Percentiles rank a stretch among this genome's conserved stretches.
Evolutionary conservation across 192 early-diverging fungal genomes (phyloP).

Genomic region (Coemansia aciculifera): DNA sequence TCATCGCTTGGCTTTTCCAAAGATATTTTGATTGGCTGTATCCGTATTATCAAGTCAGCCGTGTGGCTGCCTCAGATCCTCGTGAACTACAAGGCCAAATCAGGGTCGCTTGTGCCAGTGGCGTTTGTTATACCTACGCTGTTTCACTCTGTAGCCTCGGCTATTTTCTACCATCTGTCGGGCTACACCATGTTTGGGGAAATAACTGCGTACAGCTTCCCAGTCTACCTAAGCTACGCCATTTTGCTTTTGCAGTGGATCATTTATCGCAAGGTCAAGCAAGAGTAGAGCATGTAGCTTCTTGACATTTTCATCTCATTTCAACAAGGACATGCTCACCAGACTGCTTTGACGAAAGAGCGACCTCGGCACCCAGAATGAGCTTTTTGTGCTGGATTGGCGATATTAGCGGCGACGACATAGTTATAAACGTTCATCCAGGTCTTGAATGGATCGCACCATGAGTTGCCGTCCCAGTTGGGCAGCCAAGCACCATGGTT

Average conservation of each 20-base stretch:
- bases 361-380: conserved; percentile 67
- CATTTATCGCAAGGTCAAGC: neutral
- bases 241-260: neutral
- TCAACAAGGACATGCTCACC: conserved; percentile 39
- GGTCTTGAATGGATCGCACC: conserved; percentile 74
- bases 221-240: neutral
- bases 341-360: conserved; percentile 71
- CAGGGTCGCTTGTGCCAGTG: neutral
- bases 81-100: neutral
- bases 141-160: neutral
- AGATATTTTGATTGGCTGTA: neutral
- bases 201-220: neutral
- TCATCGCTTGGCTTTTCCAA: neutral
- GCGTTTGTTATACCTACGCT: neutral
- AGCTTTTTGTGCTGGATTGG: conserved; percentile 54
- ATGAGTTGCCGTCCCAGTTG: conserved; percentile 66
- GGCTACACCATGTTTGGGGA: neutral
- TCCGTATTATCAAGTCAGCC: neutral
- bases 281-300: no score
- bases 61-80: conserved; percentile 11
- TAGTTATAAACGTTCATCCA: conserved; percentile 73
- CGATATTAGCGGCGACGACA: conserved; percentile 61
- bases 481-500: conserved; percentile 74
- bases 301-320: no score
- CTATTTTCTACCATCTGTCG: neutral